These are phyloP conservation scores for Auricularia sp. DNA, from an alignment of 768 basidiomycete species.

Conservation along the genomic window DNA sequence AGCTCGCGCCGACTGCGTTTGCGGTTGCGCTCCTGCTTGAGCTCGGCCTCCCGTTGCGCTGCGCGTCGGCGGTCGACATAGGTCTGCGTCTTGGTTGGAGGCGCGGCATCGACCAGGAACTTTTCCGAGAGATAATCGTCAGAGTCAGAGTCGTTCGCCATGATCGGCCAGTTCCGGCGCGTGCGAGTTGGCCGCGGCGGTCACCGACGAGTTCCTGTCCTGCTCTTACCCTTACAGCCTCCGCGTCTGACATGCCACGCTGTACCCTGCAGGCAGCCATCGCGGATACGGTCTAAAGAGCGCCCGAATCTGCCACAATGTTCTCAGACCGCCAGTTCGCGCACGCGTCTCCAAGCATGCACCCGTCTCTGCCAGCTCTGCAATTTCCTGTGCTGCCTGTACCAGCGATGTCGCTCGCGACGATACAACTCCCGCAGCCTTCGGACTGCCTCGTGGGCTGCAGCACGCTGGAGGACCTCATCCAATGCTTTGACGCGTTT, in stretches of 20 bases:
- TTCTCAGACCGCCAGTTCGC: too few relatives aligned
- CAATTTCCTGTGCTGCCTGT: background rate
- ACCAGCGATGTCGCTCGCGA: background rate
- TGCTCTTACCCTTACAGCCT: too few relatives aligned
- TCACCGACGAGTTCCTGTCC: too few relatives aligned
- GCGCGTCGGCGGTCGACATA: slow-evolving; percentile 67
- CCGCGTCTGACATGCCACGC: too few relatives aligned
- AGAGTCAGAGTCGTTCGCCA: slow-evolving; percentile 58
- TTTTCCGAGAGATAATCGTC: slow-evolving; percentile 88
- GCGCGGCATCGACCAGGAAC: slow-evolving; percentile 39
- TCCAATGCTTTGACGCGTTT: background rate
- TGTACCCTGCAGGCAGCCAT: too few relatives aligned
- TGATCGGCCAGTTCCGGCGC: background rate
- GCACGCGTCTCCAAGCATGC: too few relatives aligned
- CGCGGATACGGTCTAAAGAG: too few relatives aligned
- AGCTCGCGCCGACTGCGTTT: slow-evolving; percentile 56
- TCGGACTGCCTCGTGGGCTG: background rate
- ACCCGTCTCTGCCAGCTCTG: background rate
- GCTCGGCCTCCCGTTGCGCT: slow-evolving; percentile 42
- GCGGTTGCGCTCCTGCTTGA: slow-evolving; percentile 60
- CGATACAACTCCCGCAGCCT: background rate
- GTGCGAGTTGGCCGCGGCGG: too few relatives aligned
- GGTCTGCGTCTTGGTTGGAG: slow-evolving; percentile 40
- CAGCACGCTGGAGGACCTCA: background rate
- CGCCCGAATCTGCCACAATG: too few relatives aligned